Conservation (phyloP, 1,284 basidiomycete species). For the Kalmanozyma brasiliensis region DNA sequence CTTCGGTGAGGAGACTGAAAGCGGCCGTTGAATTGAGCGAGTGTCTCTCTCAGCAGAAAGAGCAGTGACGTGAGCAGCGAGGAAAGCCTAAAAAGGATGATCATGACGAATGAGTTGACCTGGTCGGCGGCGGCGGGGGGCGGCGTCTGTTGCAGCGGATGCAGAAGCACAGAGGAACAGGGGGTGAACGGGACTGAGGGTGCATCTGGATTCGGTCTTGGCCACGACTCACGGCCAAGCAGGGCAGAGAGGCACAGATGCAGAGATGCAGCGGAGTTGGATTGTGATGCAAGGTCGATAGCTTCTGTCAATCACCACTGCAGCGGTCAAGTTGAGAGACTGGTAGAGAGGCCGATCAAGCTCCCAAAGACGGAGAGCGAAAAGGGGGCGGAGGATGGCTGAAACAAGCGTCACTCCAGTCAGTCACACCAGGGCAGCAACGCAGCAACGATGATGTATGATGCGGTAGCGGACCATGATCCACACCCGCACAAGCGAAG, state of each 20-base stretch:
- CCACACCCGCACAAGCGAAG: constrained; percentile 4
- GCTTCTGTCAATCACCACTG: no score
- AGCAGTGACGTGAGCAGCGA: not conserved
- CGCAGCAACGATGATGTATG: not conserved
- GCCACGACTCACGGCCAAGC: not conserved
- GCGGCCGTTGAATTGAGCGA: constrained; percentile 18
- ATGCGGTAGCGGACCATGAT: not conserved
- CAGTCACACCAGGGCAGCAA: no score
- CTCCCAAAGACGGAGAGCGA: not conserved
- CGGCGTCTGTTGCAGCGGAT: no score
- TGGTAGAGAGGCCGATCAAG: no score
- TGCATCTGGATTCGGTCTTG: not conserved
- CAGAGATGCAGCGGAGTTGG: not conserved
- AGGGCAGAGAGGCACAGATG: constrained; percentile 9
- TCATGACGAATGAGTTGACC: no score
- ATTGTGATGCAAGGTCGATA: constrained; percentile 7
- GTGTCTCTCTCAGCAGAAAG: no score
- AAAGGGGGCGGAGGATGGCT: not conserved
- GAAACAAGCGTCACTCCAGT: no score
- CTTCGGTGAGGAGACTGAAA: no score
- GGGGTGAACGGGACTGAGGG: constrained; percentile 3
- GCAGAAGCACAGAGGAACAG: no score
- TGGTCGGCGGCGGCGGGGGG: no score
- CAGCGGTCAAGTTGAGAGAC: no score
- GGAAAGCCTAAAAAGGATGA: constrained; percentile 1